Base-by-base conservation (phyloP, 768 basidiomycete genomes). In the Podaxis sp. region DNA sequence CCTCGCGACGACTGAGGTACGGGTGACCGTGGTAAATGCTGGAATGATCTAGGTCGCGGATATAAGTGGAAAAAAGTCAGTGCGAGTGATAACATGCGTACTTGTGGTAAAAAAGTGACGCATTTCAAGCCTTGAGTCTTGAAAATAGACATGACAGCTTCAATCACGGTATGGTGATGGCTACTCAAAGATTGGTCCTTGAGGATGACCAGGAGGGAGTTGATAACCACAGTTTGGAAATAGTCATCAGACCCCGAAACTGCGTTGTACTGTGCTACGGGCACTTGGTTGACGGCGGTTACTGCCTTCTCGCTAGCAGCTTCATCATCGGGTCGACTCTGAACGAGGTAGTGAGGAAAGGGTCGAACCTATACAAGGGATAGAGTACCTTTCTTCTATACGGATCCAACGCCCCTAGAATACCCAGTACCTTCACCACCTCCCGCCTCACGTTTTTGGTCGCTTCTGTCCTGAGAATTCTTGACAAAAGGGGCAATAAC, bases 71-170 rank as follows among this genome's bases (percentile, higher is more conserved):
- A 51, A 22, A 52, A 6, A 51, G 24, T 15, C 6, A 26, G 24
- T 24, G 37, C 33, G 36, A 24, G n/a, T 24, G 6, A 36, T 10
- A 41, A 20, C 20, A 26, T 54, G 65, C 74, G 56, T 71, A 95
- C 94, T 81, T 97, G 95, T 49, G 96, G 93, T 26, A 99, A 77
- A 76, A 98, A 99, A 1, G 92, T 86, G 20, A 96, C 95, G 73
- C 95, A 97, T 81, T 96, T 95, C 71, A 99, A 77, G 13, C 96
- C 95, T 71, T 99, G 96, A 0, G 95, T 97, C 75, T 96, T 95
- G 84, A 99, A 99, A 64, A 99, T 99, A 51, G 94, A 90, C 94
- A 99, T 98, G 68, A 99, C 91, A 1, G 95, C 95, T 72, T 99
- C 95, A 61, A 99, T 95, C 52, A 96, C 96, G 24, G 88, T 91